These are phyloP conservation scores for Dissophora ornata DNA, from an alignment of 192 early-diverging fungal genomes.

Conservation along the genomic window DNA sequence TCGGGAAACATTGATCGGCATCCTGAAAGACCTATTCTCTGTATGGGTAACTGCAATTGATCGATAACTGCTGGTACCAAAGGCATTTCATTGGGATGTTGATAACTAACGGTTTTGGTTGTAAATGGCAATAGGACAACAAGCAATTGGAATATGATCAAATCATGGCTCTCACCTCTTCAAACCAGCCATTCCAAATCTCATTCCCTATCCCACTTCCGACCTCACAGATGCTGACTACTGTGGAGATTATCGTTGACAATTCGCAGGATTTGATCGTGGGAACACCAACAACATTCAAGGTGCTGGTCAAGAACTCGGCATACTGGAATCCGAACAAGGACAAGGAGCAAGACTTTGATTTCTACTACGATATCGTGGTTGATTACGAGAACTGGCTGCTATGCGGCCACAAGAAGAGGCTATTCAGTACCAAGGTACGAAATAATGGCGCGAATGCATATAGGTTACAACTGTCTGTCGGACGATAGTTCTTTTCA, in stretches of 20 bases:
- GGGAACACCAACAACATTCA: conserved; percentile 67
- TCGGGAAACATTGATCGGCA: conserved; percentile 60
- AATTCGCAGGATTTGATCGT: conserved; percentile 57
- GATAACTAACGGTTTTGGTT: too few species aligned
- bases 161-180: conserved; percentile 30
- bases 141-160: conserved; percentile 58
- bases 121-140: conserved; percentile 51
- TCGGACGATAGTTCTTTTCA: too few species aligned
- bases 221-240: conserved; percentile 60
- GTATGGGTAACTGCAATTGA: too few species aligned
- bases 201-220: conserved; percentile 41
- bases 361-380: conserved; percentile 70
- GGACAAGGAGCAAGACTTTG: conserved; percentile 32
- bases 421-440: conserved; percentile 70
- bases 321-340: conserved; percentile 61
- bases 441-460: background rate
- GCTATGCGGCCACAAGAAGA: conserved; percentile 70
- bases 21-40: conserved; percentile 67
- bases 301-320: conserved; percentile 62
- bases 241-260: conserved; percentile 61
- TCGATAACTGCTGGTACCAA: too few species aligned
- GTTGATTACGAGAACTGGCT: conserved; percentile 78
- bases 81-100: too few species aligned
- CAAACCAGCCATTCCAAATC: conserved; percentile 20
- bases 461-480: too few species aligned